Base-by-base conservation (phyloP, 345 rosid genomes). In the Pistacia integerrima region DNA sequence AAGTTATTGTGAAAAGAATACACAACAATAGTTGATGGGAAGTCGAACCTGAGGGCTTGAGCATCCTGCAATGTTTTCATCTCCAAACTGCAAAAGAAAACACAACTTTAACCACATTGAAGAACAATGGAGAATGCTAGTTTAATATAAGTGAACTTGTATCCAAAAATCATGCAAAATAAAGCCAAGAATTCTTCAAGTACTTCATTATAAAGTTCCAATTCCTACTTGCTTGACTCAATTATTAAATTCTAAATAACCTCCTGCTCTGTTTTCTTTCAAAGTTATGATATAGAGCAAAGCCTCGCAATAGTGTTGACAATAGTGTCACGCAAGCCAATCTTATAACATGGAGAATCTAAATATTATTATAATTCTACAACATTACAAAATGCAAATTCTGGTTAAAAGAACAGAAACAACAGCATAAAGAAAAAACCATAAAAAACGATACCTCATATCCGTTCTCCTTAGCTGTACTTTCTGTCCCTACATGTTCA, bases 1-100 rank as follows among this genome's bases (percentile, higher is more conserved):
- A 41, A 41, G 8, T 41, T 41, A 41, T 41, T 8, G 46, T 5
- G 2, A 67, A 22, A 38, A 57, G 18, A 10, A 4, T 18, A 76
- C 22, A 33, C 33, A 66, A 35, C 69, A n/a, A 44, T 54, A 49
- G 51, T 74, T 9, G 28, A 36, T 0, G 18, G 22, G 30, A 76
- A 64, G 8, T 44, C 73, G 22, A 65, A 86, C 93, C 93, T 86
- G 74, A 66, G 86, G 66, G 87, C 80, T 85, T 52, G 91, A 82
- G 65, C 79, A 76, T 76, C 84, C 87, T 78, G 86, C 84, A 68
- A 85, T 81, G 77, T 81, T 84, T 13, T 83, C 91, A 41, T 79
- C 87, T 65, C 83, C 88, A 57, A 74, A 82, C 93, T 89, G 64
- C 86, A 84, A 74, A 20, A 55, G 61, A 72, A 52, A 30, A 3